Evolutionary conservation across 768 basidiomycete species (phyloP), one percentile per base, ranked within the genome.

Genomic region (Lactarius psammicola): DNA sequence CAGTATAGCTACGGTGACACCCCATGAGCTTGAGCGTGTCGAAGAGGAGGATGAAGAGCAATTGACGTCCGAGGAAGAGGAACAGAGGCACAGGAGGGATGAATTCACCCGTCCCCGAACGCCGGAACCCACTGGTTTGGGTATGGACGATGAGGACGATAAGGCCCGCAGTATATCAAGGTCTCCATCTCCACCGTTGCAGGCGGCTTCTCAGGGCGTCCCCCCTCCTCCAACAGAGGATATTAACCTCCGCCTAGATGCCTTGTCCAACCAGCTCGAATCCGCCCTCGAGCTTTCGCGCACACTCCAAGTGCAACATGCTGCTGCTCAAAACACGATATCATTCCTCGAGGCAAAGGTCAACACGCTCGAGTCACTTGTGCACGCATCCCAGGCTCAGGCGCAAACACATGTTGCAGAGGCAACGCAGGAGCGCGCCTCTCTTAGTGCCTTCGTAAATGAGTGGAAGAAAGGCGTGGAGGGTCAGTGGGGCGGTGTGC

Each of bases 381-480:
- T 92, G 0, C 81, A 88, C 42, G 75, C 76, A 26, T 81, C 78
- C 2, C 80, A 80, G 56, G 67, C 71, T 15, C 80, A 82, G 23
- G 69, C 79, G n/a, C 77, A 77, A 34, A 70, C 75, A 28, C 79
- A 80, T 59, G 74, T 63, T 11, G 71, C 75, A 30, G 72, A 75
- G 28, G 71, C 72, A 23, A 76, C 75, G 18, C 62, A 76, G 42
- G 81, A 84, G 62, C 79, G 77, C 15, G 84, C 84, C 38, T 80
- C 81, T 0, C 74, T 87, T 46, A 84, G 80, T 15, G 77, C 79
- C 26, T 80, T 87, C 74, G 77, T 89, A 34, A 76, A 79, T 23
- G 85, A 87, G 49, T 95, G 92, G 91, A 89, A 88, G 74, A 86
- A 85, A 71, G 80, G 78, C 13, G 85, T 95, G 28, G 93, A 95